Evolutionary conservation across 2,329 filamentous ascomycete species (phyloP).

Genomic region (Ilyonectria sp.): DNA sequence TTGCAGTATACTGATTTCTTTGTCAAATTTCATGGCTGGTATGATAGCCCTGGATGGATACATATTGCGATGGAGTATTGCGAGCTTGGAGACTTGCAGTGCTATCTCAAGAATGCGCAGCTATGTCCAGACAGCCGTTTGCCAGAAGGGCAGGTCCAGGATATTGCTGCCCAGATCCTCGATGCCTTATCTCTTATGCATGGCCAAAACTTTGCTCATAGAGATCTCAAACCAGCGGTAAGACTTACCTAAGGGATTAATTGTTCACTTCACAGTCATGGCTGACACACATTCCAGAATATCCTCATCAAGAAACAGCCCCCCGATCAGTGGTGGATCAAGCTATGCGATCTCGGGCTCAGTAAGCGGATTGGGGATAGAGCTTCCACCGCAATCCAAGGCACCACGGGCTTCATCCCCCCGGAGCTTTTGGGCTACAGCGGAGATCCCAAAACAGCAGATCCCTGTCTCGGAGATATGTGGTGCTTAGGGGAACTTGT

Average conservation of each 20-base stretch:
- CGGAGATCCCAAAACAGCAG: neutral
- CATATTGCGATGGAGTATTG: conserved; percentile 10
- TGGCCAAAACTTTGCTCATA: neutral
- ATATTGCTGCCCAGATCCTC: neutral
- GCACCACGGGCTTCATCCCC: neutral
- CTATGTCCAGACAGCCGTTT: neutral
- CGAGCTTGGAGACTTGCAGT: neutral
- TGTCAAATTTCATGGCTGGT: conserved; percentile 2
- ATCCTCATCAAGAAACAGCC: conserved; percentile 2
- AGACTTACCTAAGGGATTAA: neutral
- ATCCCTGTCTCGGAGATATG: neutral
- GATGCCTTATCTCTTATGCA: conserved; percentile 2
- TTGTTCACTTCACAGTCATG: neutral
- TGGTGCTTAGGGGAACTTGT: conserved; percentile 1
- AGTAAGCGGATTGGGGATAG: neutral
- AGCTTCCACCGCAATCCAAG: neutral
- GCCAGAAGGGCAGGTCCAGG: neutral
- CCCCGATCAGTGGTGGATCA: neutral
- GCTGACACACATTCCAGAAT: neutral
- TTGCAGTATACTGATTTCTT: neutral
- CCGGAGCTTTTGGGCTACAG: neutral
- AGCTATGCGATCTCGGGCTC: neutral
- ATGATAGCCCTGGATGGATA: neutral
- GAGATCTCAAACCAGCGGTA: conserved; percentile 7
- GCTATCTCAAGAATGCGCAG: neutral